phyloP scores from a whole-genome alignment of 805 yeast genomes.

The Kodamaea kaohsiungensis region DNA sequence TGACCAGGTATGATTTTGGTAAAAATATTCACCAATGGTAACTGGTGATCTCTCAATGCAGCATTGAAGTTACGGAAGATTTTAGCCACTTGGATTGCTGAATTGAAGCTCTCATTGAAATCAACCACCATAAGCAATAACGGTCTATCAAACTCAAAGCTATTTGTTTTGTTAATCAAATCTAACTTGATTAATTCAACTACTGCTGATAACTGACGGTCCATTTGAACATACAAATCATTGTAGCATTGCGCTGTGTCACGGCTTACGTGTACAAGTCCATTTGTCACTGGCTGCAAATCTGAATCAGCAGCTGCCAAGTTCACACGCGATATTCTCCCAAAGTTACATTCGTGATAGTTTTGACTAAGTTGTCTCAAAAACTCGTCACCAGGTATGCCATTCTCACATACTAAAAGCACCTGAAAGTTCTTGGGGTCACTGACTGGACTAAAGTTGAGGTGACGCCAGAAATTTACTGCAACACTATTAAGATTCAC shows the following conservation, averaged over 20 bases:
- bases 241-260: constrained; percentile 21
- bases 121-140: constrained; percentile 53
- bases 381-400: constrained; percentile 35
- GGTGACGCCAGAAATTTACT: constrained; percentile 53
- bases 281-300: constrained; percentile 31
- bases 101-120: constrained; percentile 41
- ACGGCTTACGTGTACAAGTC: constrained; percentile 15
- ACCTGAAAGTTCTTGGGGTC: constrained; percentile 54
- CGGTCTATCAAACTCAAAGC: constrained; percentile 48
- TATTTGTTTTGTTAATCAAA: constrained; percentile 40
- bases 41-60: constrained; percentile 36
- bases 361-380: constrained; percentile 41
- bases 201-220: constrained; percentile 28
- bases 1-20: constrained; percentile 37
- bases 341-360: constrained; percentile 52
- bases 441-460: constrained; percentile 56
- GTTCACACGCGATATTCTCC: constrained; percentile 38
- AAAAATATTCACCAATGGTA: constrained; percentile 40
- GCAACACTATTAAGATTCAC: constrained; percentile 49
- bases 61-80: constrained; percentile 49
- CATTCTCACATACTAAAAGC: constrained; percentile 43
- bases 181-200: constrained; percentile 41
- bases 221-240: constrained; percentile 32
- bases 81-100: constrained; percentile 48
- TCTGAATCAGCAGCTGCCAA: constrained; percentile 29